Evolutionary conservation across 2,329 filamentous ascomycete species (phyloP).

Genomic region (Aspergillus japonicus): DNA sequence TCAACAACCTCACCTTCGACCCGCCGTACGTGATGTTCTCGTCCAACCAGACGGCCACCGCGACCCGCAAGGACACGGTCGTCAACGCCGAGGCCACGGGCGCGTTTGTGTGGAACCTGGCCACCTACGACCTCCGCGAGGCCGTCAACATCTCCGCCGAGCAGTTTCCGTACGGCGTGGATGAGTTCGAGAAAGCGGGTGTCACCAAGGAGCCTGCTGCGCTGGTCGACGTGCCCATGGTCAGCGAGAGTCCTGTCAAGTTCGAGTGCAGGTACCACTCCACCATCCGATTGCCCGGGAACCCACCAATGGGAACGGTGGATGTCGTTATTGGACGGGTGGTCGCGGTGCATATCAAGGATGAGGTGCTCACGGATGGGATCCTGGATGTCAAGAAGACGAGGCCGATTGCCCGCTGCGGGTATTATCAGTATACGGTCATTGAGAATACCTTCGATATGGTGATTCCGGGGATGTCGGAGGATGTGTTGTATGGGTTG

Average conservation of each 20-base stretch:
- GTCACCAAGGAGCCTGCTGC: constrained; percentile 50
- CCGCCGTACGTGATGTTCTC: constrained; percentile 64
- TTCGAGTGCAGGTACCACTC: constrained; percentile 60
- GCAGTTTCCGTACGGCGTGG: constrained; percentile 49
- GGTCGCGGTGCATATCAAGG: constrained; percentile 57
- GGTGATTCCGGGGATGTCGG: constrained; percentile 44
- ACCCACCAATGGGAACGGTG: constrained; percentile 57
- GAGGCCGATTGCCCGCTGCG: constrained; percentile 59
- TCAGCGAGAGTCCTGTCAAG: constrained; percentile 54
- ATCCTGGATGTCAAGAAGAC: constrained; percentile 57
- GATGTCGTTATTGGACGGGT: constrained; percentile 60
- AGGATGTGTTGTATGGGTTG: constrained; percentile 39
- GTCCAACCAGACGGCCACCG: constrained; percentile 54
- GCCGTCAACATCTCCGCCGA: constrained; percentile 57
- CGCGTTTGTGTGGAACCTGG: constrained; percentile 60
- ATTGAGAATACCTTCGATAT: constrained; percentile 60
- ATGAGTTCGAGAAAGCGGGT: constrained; percentile 55
- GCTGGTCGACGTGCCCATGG: constrained; percentile 50
- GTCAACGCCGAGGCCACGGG: constrained; percentile 57
- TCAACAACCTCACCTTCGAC: constrained; percentile 64
- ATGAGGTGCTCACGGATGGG: constrained; percentile 55
- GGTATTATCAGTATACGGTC: constrained; percentile 60
- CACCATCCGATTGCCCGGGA: constrained; percentile 56
- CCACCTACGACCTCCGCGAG: constrained; percentile 56
- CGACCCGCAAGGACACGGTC: constrained; percentile 56